phyloP scores from a whole-genome alignment of 768 basidiomycete species.

The Hypholoma fasciculare region DNA sequence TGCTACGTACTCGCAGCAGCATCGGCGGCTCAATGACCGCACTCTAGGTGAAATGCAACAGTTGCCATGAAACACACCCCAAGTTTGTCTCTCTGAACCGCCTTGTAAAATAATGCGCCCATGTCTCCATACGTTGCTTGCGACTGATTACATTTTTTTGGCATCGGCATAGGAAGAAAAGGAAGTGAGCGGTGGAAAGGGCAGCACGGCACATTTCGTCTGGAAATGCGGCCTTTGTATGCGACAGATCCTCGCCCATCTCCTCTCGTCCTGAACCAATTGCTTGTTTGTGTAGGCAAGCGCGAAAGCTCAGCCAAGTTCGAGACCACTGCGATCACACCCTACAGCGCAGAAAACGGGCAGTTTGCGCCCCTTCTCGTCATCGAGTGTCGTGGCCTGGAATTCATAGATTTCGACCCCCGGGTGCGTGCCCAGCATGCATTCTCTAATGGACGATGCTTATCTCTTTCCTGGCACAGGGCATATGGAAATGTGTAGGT shows the following conservation, averaged over 20 bases:
- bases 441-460: background rate
- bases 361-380: constrained; percentile 65
- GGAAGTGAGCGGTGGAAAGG: constrained; percentile 66
- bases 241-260: constrained; percentile 4
- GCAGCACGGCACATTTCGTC: constrained; percentile 73
- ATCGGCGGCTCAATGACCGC: background rate
- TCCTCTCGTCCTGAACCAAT: background rate
- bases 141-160: background rate
- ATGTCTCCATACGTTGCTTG: background rate
- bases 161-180: constrained; percentile 52
- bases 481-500: constrained; percentile 77
- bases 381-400: constrained; percentile 86
- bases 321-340: constrained; percentile 47
- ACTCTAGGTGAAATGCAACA: constrained; percentile 72
- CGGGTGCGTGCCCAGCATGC: constrained; percentile 40
- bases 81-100: constrained; percentile 75
- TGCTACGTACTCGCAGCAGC: constrained; percentile 20
- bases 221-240: constrained; percentile 75
- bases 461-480: constrained; percentile 40
- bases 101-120: constrained; percentile 37
- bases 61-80: constrained; percentile 75
- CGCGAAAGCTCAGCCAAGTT: constrained; percentile 84
- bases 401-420: constrained; percentile 79
- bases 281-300: constrained; percentile 43
- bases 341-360: constrained; percentile 64